A percentile compares a stretch with the other conserved stretches of the same genome.
Conservation (phyloP, 352 stramenopile genomes). For the Phytopythium delawarense region DNA sequence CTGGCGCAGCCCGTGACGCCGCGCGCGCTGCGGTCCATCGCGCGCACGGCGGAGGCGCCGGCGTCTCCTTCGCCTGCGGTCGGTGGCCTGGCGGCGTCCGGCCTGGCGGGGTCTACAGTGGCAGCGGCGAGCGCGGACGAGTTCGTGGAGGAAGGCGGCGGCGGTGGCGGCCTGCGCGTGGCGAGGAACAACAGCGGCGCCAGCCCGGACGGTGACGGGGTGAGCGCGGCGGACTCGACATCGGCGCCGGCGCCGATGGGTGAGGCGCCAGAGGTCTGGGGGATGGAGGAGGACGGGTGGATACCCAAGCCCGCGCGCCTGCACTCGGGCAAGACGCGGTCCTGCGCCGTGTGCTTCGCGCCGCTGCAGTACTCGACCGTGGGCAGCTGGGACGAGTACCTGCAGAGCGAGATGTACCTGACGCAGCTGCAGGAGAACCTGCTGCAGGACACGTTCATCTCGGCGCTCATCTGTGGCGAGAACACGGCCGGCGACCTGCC, state of each 20-base stretch:
- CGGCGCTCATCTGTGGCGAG: constrained; percentile 72
- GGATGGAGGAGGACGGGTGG: constrained; percentile 68
- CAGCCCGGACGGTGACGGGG: background rate
- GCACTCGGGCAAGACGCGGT: constrained; percentile 73
- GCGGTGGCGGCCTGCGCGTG: background rate
- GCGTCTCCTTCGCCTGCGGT: background rate
- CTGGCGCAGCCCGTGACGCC: constrained; percentile 2
- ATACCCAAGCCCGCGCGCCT: constrained; percentile 80
- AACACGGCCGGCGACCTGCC: constrained; percentile 65
- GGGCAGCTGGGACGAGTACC: constrained; percentile 77
- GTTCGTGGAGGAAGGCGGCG: background rate
- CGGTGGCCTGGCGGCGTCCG: background rate
- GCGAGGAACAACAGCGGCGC: constrained; percentile 4
- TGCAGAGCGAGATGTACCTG: constrained; percentile 79
- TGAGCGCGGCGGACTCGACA: constrained; percentile 4
- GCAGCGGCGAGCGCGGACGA: background rate
- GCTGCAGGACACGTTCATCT: constrained; percentile 75
- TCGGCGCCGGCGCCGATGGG: background rate
- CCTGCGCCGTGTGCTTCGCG: constrained; percentile 75
- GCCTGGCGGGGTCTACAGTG: background rate
- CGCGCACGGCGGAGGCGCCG: constrained; percentile 3
- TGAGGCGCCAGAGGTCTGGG: constrained; percentile 5
- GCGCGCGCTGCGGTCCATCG: constrained; percentile 4
- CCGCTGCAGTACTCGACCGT: constrained; percentile 66
- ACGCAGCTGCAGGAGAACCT: constrained; percentile 66